Evolutionary conservation across 2,329 filamentous ascomycete genomes (phyloP).

Genomic region (Fusarium palustre): DNA sequence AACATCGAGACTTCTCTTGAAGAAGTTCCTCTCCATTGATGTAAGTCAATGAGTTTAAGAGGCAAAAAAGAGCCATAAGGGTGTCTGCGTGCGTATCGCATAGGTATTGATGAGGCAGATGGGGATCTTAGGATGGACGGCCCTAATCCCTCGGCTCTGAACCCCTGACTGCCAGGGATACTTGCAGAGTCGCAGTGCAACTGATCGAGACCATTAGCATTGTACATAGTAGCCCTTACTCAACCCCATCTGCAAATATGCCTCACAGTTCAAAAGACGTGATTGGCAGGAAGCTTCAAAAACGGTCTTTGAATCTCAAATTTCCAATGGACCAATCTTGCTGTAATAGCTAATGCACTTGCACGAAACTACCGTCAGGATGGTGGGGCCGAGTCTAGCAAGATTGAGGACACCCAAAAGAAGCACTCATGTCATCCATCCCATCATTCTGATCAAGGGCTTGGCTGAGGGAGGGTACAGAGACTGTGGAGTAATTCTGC

Average conservation of each 20-base stretch:
- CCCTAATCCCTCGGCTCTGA: conserved; percentile 45
- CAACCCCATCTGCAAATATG: conserved; percentile 40
- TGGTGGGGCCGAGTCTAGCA: conserved; percentile 31
- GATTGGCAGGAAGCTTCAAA: conserved; percentile 40
- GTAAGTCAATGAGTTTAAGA: neutral
- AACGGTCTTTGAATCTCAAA: conserved; percentile 34
- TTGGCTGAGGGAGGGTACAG: conserved; percentile 18
- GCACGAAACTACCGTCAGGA: conserved; percentile 41
- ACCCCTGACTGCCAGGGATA: conserved; percentile 41
- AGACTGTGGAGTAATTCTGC: conserved; percentile 34
- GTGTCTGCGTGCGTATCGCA: neutral
- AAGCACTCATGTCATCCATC: conserved; percentile 37
- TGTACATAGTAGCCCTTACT: conserved; percentile 21
- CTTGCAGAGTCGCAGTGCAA: conserved; percentile 31
- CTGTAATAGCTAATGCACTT: conserved; percentile 16
- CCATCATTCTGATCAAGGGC: conserved; percentile 16
- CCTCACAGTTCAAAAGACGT: conserved; percentile 35
- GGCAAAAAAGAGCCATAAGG: neutral
- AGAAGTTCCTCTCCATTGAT: neutral
- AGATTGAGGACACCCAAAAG: conserved; percentile 8
- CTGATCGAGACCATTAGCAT: conserved; percentile 42
- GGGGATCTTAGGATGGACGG: conserved; percentile 41
- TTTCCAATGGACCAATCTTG: conserved; percentile 25
- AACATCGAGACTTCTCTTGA: neutral
- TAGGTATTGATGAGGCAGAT: conserved; percentile 28